Evolutionary conservation across 306 rosid species (phyloP), one percentile per base, ranked within the genome.

Genomic region (Dryas octopetala): DNA sequence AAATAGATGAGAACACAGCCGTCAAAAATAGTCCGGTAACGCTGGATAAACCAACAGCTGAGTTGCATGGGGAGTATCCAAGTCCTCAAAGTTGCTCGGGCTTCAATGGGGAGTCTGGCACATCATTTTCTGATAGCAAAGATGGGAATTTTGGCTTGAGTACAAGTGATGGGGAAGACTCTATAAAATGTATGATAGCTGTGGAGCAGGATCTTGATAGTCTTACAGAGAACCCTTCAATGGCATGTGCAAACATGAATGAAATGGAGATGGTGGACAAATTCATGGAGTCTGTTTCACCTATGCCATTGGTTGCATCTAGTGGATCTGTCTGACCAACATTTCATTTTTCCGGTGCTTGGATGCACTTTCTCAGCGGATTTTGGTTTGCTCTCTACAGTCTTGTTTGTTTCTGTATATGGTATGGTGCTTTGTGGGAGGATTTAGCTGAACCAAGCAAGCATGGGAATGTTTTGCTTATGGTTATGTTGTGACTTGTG

Each of bases 331-430:
- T 62, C 26, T 77, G 58, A 66, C 76, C 23, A 32, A 10, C 49
- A 26, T 45, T 71, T 28, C 49, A 77, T 68, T 51, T 59, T 52
- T 51, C 45, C 57, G 17, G 68, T 23, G 71, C 71, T 71, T 70
- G 40, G 43, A 14, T 69, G 80, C 54, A 32, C 47, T 75, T 67
- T 71, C 74, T 84, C 65, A 6, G 52, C 9, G 61, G 73, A 54
- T 75, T 65, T 82, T 67, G 79, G 81, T 75, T 77, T 80, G 80
- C 74, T 75, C 85, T 76, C 73, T 38, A 78, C 80, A 67, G 75
- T 78, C 67, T 71, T 66, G 79, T 62, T 83, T 81, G 78, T 78
- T 81, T 76, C 79, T 90, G 91, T 87, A 88, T 69, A 87, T 75
- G 60, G 66, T 68, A 70, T 61, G 66, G 73, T 58, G 59, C 6